These are phyloP conservation scores for Ambrosiella cleistominuta DNA, from an alignment of 2,329 filamentous ascomycete species.

Conservation along the genomic window DNA sequence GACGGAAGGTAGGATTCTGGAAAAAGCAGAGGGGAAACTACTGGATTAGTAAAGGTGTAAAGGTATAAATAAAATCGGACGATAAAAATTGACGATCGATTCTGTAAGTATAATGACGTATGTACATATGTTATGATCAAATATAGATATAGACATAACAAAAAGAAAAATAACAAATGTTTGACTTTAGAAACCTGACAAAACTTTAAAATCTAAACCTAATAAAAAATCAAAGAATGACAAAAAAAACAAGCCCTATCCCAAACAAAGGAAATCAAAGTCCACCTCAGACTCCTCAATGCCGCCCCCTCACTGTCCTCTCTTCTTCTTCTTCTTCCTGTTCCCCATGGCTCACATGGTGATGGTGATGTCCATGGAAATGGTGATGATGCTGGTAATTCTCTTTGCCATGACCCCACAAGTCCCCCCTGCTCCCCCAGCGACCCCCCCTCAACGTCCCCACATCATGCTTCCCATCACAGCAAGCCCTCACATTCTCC, in stretches of 20 bases:
- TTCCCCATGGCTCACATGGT: background rate
- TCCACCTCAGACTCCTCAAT: background rate
- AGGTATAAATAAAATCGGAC: no score
- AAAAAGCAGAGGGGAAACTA: no score
- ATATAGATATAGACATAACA: background rate
- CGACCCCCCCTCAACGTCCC: constrained; percentile 31
- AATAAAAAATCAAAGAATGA: background rate
- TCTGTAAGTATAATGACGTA: no score
- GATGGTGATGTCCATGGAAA: background rate
- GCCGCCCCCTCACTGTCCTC: background rate
- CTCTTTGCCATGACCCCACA: background rate
- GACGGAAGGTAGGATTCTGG: no score
- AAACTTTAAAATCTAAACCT: constrained; percentile 2
- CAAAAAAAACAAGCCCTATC: background rate
- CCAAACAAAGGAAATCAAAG: constrained; percentile 1
- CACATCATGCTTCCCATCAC: constrained; percentile 83
- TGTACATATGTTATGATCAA: no score
- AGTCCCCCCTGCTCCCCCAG: constrained; percentile 18
- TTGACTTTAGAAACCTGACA: background rate
- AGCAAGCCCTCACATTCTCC: constrained; percentile 93
- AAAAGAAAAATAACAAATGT: background rate
- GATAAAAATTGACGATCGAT: no score
- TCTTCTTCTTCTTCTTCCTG: background rate
- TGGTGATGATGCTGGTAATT: constrained; percentile 4
- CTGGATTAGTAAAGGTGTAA: no score